phyloP scores from a whole-genome alignment of 345 rosid genomes.

The Lumnitzera racemosa region DNA sequence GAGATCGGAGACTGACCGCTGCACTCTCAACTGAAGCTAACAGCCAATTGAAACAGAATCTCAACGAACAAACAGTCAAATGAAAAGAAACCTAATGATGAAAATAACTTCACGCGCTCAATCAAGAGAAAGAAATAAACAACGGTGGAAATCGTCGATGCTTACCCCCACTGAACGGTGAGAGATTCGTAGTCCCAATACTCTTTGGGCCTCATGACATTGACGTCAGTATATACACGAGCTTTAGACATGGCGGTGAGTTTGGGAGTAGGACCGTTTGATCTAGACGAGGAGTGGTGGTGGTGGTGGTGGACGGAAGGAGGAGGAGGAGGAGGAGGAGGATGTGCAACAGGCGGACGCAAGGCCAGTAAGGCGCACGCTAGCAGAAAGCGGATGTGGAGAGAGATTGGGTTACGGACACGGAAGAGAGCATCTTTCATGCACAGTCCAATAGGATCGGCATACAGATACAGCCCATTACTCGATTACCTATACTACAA shows the following conservation, averaged over 20 bases:
- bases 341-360: constrained; percentile 41
- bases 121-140: too few relatives aligned
- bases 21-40: too few relatives aligned
- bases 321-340: constrained; percentile 30
- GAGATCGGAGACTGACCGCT: too few relatives aligned
- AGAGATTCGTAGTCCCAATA: constrained; percentile 55
- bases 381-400: constrained; percentile 34
- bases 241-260: constrained; percentile 73
- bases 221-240: constrained; percentile 75
- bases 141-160: too few relatives aligned
- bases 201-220: constrained; percentile 79
- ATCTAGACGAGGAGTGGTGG: constrained; percentile 4
- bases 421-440: constrained; percentile 6
- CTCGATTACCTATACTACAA: too few relatives aligned
- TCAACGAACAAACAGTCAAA: too few relatives aligned
- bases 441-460: background rate
- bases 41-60: too few relatives aligned
- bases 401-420: background rate
- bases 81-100: too few relatives aligned
- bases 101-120: too few relatives aligned
- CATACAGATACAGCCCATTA: too few relatives aligned
- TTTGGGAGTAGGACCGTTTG: constrained; percentile 3
- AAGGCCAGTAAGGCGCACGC: constrained; percentile 39
- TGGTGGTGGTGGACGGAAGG: constrained; percentile 5
- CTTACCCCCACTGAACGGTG: constrained; percentile 69